These are phyloP conservation scores for Ophiosphaerella korrae DNA, from an alignment of 2,329 filamentous ascomycete species.

Conservation along the genomic window DNA sequence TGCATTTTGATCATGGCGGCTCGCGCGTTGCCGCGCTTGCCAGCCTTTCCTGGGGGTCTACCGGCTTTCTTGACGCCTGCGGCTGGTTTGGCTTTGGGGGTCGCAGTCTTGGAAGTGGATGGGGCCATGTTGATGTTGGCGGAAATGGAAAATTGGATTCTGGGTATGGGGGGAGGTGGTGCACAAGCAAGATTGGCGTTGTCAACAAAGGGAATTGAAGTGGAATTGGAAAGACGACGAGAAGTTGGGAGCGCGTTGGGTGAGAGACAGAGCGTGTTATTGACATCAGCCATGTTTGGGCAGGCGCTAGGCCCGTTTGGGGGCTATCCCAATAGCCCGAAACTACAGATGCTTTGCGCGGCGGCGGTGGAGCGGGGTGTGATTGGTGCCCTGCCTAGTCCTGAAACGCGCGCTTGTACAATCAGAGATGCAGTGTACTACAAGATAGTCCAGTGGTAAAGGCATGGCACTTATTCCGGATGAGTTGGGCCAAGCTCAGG, in stretches of 20 bases:
- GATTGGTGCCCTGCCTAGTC: constrained; percentile 12
- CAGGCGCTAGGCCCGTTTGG: constrained; percentile 2
- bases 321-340: neutral
- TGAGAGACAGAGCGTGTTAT: constrained; percentile 14
- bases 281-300: constrained; percentile 2
- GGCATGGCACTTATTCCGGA: neutral
- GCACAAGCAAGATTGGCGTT: neutral
- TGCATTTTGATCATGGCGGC: constrained; percentile 44
- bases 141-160: neutral
- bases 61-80: constrained; percentile 38
- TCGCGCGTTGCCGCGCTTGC: constrained; percentile 33
- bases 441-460: neutral
- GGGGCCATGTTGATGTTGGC: constrained; percentile 27
- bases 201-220: neutral
- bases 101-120: constrained; percentile 29
- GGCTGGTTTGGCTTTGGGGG: constrained; percentile 26
- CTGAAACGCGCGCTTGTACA: constrained; percentile 13
- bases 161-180: too few relatives aligned
- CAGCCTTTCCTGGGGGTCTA: constrained; percentile 13
- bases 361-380: neutral
- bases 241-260: constrained; percentile 6
- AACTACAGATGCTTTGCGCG: constrained; percentile 5
- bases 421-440: too few relatives aligned
- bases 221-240: constrained; percentile 2
- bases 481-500: too few relatives aligned